phyloP scores from a whole-genome alignment of 768 basidiomycete genomes.

The Mycena vulgaris region DNA sequence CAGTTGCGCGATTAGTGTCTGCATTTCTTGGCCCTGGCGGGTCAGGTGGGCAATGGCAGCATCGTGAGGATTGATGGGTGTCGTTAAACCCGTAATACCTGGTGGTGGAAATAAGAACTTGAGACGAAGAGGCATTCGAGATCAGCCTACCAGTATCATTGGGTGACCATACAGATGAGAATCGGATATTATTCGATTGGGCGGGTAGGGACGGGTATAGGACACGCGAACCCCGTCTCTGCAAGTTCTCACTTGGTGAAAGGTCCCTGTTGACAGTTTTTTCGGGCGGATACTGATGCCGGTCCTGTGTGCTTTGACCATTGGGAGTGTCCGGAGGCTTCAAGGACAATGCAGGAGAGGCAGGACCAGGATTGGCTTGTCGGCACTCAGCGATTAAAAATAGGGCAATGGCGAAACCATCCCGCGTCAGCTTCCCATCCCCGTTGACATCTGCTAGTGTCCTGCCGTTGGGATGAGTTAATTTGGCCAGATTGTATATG shows the following conservation, averaged over 20 bases:
- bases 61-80: not conserved
- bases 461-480: constrained; percentile 47
- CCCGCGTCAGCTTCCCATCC: constrained; percentile 61
- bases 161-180: constrained; percentile 26
- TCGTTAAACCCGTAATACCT: not conserved
- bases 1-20: constrained; percentile 25
- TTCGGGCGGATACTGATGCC: not conserved
- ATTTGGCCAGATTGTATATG: not conserved
- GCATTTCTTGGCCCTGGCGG: constrained; percentile 25
- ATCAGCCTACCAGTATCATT: not conserved
- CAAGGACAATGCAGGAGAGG: constrained; percentile 35
- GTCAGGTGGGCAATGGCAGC: constrained; percentile 20
- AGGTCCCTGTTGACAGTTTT: not conserved
- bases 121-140: not conserved
- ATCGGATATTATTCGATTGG: constrained; percentile 15
- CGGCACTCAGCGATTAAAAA: constrained; percentile 64
- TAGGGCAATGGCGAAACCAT: constrained; percentile 69
- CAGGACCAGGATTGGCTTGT: constrained; percentile 56
- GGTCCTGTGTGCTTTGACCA: not conserved
- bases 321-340: not conserved
- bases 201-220: constrained; percentile 27
- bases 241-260: constrained; percentile 19
- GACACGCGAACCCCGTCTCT: constrained; percentile 2
- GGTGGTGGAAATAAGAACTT: not conserved
- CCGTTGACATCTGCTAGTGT: constrained; percentile 64